phyloP scores from a whole-genome alignment of 2,329 filamentous ascomycete species.

The Lithohypha guttulata region DNA sequence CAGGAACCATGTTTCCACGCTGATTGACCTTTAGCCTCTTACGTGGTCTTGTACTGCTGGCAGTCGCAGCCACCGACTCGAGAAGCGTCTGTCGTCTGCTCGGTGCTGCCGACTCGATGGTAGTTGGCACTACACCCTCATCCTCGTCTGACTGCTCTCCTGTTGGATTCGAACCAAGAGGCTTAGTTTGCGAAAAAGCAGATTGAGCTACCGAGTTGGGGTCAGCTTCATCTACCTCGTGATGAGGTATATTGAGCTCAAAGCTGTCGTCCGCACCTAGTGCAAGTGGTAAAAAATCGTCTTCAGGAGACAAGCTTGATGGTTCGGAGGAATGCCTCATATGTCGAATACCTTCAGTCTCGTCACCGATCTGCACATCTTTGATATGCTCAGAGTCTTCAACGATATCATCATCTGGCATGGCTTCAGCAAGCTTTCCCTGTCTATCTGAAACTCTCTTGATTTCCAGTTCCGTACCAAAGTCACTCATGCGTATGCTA shows the following conservation, averaged over 20 bases:
- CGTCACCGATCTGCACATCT: slow-evolving; percentile 23
- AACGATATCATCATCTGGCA: slow-evolving; percentile 33
- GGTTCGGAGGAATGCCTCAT: slow-evolving; percentile 16
- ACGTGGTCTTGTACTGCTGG: slow-evolving; percentile 24
- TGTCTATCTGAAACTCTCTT: slow-evolving; percentile 16
- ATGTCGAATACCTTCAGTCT: slow-evolving; percentile 13
- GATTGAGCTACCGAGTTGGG: not conserved
- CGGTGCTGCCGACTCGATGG: slow-evolving; percentile 14
- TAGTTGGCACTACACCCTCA: slow-evolving; percentile 25
- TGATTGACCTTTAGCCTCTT: slow-evolving; percentile 45
- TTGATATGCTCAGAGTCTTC: slow-evolving; percentile 32
- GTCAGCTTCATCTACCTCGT: not conserved
- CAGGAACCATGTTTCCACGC: slow-evolving; percentile 64
- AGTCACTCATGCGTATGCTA: slow-evolving; percentile 39
- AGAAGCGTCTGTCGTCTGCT: slow-evolving; percentile 16
- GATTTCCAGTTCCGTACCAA: slow-evolving; percentile 33
- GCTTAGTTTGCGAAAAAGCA: not conserved
- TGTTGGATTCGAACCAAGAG: not conserved
- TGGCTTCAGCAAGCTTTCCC: slow-evolving; percentile 13
- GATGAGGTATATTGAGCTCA: slow-evolving; percentile 14
- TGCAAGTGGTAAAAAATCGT: slow-evolving; percentile 29
- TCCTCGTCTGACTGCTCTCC: not conserved
- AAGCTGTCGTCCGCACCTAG: slow-evolving; percentile 22
- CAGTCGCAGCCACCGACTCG: slow-evolving; percentile 27
- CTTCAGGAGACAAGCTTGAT: slow-evolving; percentile 23